Percentiles rank a stretch among this genome's conserved stretches.
Conservation (phyloP, 2,329 filamentous ascomycete genomes). For the Didymella segeticola region DNA sequence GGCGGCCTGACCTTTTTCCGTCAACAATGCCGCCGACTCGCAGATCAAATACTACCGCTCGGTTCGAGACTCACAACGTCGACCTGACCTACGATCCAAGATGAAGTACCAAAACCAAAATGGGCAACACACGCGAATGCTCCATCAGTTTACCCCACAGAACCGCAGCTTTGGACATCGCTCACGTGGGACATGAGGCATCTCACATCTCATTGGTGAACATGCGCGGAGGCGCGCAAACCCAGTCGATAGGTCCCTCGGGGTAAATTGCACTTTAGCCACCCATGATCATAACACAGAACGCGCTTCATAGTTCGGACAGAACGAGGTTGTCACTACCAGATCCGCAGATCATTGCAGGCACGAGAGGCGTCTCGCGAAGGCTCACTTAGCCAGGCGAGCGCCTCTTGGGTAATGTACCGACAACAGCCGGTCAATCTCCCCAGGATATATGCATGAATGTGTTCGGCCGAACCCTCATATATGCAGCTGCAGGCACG, state of each 20-base stretch:
- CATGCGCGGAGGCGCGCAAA: slow-evolving; percentile 2
- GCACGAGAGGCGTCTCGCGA: not conserved
- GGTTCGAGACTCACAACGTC: slow-evolving; percentile 9
- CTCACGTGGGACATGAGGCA: not conserved
- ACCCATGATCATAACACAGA: not conserved
- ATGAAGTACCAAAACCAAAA: slow-evolving; percentile 1
- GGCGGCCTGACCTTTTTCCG: not conserved
- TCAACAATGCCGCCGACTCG: not conserved
- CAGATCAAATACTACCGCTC: slow-evolving; percentile 2
- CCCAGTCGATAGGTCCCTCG: not conserved
- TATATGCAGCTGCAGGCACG: slow-evolving; percentile 1
- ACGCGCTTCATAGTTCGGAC: not conserved
- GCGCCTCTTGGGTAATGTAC: not conserved
- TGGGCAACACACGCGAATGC: not conserved
- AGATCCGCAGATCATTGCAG: not conserved
- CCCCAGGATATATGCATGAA: not conserved
- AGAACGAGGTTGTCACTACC: not conserved
- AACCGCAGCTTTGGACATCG: not conserved
- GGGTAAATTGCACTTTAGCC: slow-evolving; percentile 13
- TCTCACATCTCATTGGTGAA: not conserved
- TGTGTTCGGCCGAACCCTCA: not conserved
- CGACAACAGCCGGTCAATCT: not conserved
- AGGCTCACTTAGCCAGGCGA: slow-evolving; percentile 6
- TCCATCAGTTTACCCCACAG: slow-evolving; percentile 4
- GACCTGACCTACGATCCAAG: not conserved